A percentile compares a stretch with the other conserved stretches of the same genome.
These are phyloP conservation scores for Colletotrichum graminicola DNA, from an alignment of 2,329 filamentous ascomycete species.

Conservation along the genomic window DNA sequence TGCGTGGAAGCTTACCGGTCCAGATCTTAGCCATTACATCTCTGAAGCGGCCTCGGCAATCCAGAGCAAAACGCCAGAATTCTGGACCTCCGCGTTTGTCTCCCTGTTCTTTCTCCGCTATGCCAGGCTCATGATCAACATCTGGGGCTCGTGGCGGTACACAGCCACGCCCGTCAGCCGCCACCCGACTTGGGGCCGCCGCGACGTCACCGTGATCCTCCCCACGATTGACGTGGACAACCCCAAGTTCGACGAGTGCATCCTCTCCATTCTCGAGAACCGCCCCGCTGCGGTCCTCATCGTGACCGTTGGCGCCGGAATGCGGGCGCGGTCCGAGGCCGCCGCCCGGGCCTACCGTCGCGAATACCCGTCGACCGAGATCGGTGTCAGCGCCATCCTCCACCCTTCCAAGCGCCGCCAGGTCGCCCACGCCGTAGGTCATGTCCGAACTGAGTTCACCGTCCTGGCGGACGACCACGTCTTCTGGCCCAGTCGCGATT, in stretches of 20 bases:
- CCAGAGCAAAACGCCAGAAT: not conserved
- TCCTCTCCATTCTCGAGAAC: slow-evolving; percentile 56
- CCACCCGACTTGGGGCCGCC: slow-evolving; percentile 49
- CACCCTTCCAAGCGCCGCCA: slow-evolving; percentile 64
- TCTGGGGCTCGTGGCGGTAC: slow-evolving; percentile 51
- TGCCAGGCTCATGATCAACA: slow-evolving; percentile 10
- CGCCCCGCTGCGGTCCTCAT: slow-evolving; percentile 56
- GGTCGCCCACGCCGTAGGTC: slow-evolving; percentile 55
- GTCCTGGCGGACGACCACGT: slow-evolving; percentile 66
- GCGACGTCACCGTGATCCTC: slow-evolving; percentile 64
- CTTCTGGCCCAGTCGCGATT: slow-evolving; percentile 58
- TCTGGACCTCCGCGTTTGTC: slow-evolving; percentile 7
- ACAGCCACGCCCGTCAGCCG: slow-evolving; percentile 47
- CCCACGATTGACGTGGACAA: slow-evolving; percentile 62
- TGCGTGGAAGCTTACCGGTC: too few species aligned
- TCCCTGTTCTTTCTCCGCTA: slow-evolving; percentile 18
- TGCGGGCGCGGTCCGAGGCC: slow-evolving; percentile 19
- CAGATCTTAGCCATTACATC: not conserved
- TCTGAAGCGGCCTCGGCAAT: not conserved
- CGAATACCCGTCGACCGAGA: slow-evolving; percentile 40
- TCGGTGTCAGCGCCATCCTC: slow-evolving; percentile 49
- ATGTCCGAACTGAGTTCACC: slow-evolving; percentile 56
- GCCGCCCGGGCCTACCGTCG: slow-evolving; percentile 26
- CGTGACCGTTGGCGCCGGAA: slow-evolving; percentile 56
- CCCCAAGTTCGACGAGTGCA: slow-evolving; percentile 55